Conservation (phyloP, 2,329 filamentous ascomycete species). For the Botryotinia globosa region DNA sequence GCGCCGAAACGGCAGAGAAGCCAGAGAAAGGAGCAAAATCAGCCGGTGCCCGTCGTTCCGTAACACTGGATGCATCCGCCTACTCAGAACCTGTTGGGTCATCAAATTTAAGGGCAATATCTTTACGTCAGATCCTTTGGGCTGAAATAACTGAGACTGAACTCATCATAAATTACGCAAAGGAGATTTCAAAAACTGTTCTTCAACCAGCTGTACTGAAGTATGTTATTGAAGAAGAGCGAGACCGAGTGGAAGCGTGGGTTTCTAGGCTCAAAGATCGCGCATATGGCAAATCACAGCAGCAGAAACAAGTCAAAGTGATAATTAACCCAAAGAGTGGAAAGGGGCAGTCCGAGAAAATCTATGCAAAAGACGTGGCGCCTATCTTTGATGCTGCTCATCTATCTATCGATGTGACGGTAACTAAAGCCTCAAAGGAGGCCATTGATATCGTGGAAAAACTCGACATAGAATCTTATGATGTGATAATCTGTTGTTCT, state of each 20-base stretch:
- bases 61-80: constrained; percentile 13
- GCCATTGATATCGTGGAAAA: constrained; percentile 72
- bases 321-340: constrained; percentile 88
- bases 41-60: constrained; percentile 16
- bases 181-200: constrained; percentile 9
- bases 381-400: constrained; percentile 79
- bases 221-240: constrained; percentile 43
- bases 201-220: constrained; percentile 35
- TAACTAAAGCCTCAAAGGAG: constrained; percentile 68
- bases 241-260: constrained; percentile 48
- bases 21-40: constrained; percentile 1
- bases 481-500: constrained; percentile 82
- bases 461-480: constrained; percentile 73
- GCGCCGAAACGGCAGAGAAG: constrained; percentile 1
- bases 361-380: constrained; percentile 70
- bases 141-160: constrained; percentile 14
- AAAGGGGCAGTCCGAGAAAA: constrained; percentile 66
- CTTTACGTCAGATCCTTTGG: constrained; percentile 21
- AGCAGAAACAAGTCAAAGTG: constrained; percentile 75
- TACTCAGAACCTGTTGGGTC: constrained; percentile 17
- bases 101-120: constrained; percentile 12
- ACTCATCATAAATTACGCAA: constrained; percentile 21
- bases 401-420: constrained; percentile 71
- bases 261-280: constrained; percentile 58
- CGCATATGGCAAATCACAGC: constrained; percentile 66